Evolutionary conservation across 2,329 filamentous ascomycete genomes (phyloP).

Genomic region (Leptographium lundbergii): DNA sequence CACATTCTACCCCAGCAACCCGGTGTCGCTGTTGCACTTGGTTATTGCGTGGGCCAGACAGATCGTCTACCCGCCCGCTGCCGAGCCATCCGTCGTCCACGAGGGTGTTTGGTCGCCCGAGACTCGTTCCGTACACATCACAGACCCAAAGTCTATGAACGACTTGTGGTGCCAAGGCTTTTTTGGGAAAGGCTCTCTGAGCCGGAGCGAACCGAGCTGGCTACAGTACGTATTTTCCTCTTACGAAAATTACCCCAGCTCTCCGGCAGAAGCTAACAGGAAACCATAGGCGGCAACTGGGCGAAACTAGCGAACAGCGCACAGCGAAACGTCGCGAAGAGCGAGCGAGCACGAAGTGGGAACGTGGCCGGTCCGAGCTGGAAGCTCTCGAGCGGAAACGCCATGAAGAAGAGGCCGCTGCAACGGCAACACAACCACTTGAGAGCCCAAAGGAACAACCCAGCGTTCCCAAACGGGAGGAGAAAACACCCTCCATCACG

Average conservation of each 20-base stretch:
- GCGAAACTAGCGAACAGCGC: conserved; percentile 60
- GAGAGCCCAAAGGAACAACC: neutral
- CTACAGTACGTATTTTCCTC: conserved; percentile 33
- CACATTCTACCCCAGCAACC: conserved; percentile 82
- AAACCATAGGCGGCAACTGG: conserved; percentile 12
- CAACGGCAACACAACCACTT: neutral
- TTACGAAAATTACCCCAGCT: no score
- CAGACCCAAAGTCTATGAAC: conserved; percentile 59
- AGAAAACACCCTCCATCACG: neutral
- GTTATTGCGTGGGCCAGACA: conserved; percentile 66
- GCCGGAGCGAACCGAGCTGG: conserved; percentile 92
- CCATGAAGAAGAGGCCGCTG: conserved; percentile 21
- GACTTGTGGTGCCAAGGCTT: conserved; percentile 95
- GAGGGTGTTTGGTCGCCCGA: conserved; percentile 68
- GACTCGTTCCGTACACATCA: conserved; percentile 75
- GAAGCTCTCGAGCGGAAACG: conserved; percentile 66
- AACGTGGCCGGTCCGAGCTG: conserved; percentile 76
- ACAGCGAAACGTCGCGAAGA: conserved; percentile 69
- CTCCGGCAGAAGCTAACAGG: neutral
- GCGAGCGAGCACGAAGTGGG: conserved; percentile 74
- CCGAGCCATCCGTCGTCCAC: conserved; percentile 53
- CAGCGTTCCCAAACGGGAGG: neutral
- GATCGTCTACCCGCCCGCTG: conserved; percentile 51
- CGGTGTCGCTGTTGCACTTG: conserved; percentile 73
- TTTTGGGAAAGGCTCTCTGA: conserved; percentile 87